Base-by-base conservation (phyloP, 1,139 yeast species). In the Saccharomyces pastorianus region DNA sequence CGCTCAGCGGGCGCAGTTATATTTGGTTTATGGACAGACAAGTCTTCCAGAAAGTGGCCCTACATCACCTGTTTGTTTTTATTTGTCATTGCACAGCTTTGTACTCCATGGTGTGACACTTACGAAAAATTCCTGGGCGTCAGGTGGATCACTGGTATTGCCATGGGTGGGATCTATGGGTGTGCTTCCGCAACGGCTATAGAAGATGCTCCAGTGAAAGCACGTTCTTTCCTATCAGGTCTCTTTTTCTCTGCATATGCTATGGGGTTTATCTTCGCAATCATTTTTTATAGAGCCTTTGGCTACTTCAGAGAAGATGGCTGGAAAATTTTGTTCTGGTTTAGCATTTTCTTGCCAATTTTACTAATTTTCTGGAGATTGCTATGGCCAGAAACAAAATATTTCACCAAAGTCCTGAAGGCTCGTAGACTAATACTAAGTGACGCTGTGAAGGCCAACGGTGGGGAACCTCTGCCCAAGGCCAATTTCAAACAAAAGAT, bases 281-380 rank as follows among this genome's bases (percentile, higher is more conserved):
- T 74, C 28, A 66, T 76, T 27, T 77, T 77, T 62, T 72, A 71
- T 65, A 66, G 79, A 59, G 79, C 77, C 0, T 73, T 76, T 56
- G 48, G 59, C 49, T 59, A 58, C 26, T 65, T 68, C 17, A 53
- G 64, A 8, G 61, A 61, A 25, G 68, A 70, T 52, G 69, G 71
- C 3, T 80, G 84, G 84, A 74, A 81, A 66, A 68, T 81, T 3
- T 66, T 79, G 51, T 80, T 79, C 63, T 80, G 83, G 82, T 81
- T 81, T 59, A 70, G 78, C 47, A 74, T 83, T 28, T 82, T 80
- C 3, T 71, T 76, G 7, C 79, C 81, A 6, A 66, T 71, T 32
- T 53, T 75, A 11, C 64, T 77, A 51, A 69, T 76, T 23, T 53
- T 66, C 8, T 76, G 79, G 79, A 70, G 81, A 63, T 58, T 74